These are phyloP conservation scores for Larix kaempferi DNA, from an alignment of 75 land plant genomes.

Conservation along the genomic window DNA sequence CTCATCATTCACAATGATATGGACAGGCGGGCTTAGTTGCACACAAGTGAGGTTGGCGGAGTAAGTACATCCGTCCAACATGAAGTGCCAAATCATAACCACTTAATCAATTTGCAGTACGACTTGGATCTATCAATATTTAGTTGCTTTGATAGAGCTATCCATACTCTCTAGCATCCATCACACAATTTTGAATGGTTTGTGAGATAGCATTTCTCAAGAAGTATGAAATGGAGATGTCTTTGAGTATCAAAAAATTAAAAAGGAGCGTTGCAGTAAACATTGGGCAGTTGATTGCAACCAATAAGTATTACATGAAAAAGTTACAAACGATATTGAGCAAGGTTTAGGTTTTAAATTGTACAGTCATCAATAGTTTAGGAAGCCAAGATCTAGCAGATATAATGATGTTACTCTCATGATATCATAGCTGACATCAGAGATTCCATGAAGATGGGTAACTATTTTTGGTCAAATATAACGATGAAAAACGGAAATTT, in stretches of 20 bases:
- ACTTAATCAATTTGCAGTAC: constrained; percentile 24
- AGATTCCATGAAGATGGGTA: no score
- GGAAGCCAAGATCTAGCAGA: no score
- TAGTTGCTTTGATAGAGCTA: background rate
- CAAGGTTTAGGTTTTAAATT: background rate
- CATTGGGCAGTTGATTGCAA: background rate
- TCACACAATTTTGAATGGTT: background rate
- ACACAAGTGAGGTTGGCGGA: no score
- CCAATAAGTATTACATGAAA: background rate
- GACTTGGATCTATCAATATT: background rate
- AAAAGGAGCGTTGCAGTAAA: background rate
- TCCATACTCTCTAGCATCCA: background rate
- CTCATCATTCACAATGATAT: no score
- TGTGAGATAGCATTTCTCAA: background rate
- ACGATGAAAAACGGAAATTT: no score
- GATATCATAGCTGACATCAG: no score
- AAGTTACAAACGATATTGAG: background rate
- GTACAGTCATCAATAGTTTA: background rate
- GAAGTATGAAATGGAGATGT: background rate
- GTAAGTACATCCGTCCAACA: no score
- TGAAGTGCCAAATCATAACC: constrained; percentile 30
- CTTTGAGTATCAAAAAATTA: background rate
- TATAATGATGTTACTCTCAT: no score
- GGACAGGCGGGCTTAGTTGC: no score
- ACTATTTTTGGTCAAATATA: no score